Percentiles rank a stretch among this genome's conserved stretches.
phyloP scores from a whole-genome alignment of 164 flowering plant species.

The Vitis labrusca region DNA sequence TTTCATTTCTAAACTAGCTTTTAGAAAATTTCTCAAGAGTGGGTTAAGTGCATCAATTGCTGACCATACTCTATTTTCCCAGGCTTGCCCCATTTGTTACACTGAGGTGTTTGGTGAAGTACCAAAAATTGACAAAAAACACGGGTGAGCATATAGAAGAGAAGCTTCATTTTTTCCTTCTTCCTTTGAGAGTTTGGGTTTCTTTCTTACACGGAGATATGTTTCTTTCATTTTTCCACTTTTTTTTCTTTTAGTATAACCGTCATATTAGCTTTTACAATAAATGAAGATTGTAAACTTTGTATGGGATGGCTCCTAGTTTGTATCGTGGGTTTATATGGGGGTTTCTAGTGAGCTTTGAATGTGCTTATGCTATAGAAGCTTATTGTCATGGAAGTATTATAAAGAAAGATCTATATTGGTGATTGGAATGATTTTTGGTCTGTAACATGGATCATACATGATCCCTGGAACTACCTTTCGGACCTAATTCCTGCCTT shows the following conservation, averaged over 20 bases:
- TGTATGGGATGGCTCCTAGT: neutral
- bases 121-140: constrained; percentile 21
- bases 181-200: neutral
- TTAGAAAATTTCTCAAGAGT: neutral
- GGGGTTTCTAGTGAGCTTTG: no score
- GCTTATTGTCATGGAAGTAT: no score
- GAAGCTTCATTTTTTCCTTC: constrained; percentile 2
- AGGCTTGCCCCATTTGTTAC: constrained; percentile 87
- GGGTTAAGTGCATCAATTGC: neutral
- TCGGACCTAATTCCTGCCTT: no score
- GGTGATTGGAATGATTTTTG: no score
- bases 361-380: no score
- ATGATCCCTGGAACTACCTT: no score
- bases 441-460: no score
- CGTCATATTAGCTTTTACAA: constrained; percentile 1
- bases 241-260: neutral
- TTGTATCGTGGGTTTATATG: neutral
- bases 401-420: no score
- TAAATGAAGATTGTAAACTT: constrained; percentile 1
- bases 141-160: neutral
- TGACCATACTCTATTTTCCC: constrained; percentile 8
- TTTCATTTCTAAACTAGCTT: neutral
- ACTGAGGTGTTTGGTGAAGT: constrained; percentile 54
- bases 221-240: constrained; percentile 1
- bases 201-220: constrained; percentile 7